Percentiles rank a stretch among this genome's conserved stretches.
These are phyloP conservation scores for Aspergillus caelatus DNA, from an alignment of 2,329 filamentous ascomycete genomes.

Conservation along the genomic window DNA sequence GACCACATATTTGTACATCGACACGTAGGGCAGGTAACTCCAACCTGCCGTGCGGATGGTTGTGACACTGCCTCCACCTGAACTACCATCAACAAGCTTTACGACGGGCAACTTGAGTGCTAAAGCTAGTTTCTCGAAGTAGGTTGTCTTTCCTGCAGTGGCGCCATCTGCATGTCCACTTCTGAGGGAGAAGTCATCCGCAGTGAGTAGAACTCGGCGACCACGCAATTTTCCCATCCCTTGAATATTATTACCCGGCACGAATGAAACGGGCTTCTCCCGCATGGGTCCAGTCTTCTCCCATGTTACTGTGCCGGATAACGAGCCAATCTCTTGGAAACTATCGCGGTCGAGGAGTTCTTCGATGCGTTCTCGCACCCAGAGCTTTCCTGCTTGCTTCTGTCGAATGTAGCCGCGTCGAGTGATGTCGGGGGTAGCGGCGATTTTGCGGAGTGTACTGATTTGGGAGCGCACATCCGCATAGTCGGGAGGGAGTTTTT, in stretches of 20 bases:
- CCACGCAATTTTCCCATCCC: constrained; percentile 58
- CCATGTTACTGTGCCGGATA: constrained; percentile 64
- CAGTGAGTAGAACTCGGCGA: constrained; percentile 61
- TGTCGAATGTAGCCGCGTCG: constrained; percentile 64
- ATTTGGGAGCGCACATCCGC: constrained; percentile 64
- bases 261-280: constrained; percentile 52
- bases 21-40: constrained; percentile 63
- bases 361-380: constrained; percentile 64
- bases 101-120: constrained; percentile 61
- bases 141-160: constrained; percentile 60
- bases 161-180: constrained; percentile 67
- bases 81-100: constrained; percentile 67
- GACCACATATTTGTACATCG: constrained; percentile 56
- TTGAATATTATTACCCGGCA: constrained; percentile 66
- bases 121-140: constrained; percentile 64
- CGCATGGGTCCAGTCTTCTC: constrained; percentile 43
- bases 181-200: constrained; percentile 65
- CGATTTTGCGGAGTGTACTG: constrained; percentile 54
- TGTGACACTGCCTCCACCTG: constrained; percentile 64
- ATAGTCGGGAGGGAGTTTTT: constrained; percentile 59
- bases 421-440: constrained; percentile 56
- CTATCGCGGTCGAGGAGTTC: constrained; percentile 59
- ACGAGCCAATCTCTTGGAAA: constrained; percentile 63
- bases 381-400: constrained; percentile 66
- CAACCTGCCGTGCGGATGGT: constrained; percentile 59